These are phyloP conservation scores for Dactylellina parvicollis DNA, from an alignment of 2,329 filamentous ascomycete genomes.

Conservation along the genomic window DNA sequence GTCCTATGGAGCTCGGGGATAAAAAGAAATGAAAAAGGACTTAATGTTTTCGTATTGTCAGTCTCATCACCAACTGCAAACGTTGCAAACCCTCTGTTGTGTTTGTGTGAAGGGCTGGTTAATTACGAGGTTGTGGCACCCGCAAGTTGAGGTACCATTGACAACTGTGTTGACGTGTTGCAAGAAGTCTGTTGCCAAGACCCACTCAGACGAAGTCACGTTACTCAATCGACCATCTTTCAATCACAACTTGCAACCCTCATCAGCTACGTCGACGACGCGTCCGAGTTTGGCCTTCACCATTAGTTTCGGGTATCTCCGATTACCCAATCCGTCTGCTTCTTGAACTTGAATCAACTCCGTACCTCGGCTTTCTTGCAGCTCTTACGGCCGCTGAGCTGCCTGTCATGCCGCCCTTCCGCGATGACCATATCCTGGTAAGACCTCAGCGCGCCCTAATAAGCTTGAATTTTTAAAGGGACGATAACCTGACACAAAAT, in stretches of 20 bases:
- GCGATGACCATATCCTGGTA: constrained; percentile 59
- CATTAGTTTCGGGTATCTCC: constrained; percentile 1
- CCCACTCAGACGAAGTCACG: too few species aligned
- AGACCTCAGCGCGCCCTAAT: background rate
- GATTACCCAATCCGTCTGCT: background rate
- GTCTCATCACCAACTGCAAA: too few species aligned
- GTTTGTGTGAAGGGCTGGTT: too few species aligned
- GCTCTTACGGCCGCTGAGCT: background rate
- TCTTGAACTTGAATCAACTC: background rate
- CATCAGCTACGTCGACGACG: constrained; percentile 23
- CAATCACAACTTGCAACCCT: too few species aligned
- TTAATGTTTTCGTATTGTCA: too few species aligned
- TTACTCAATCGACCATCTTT: too few species aligned
- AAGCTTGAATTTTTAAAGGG: background rate
- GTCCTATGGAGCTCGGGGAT: too few species aligned
- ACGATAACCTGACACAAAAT: background rate
- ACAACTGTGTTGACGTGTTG: constrained; percentile 22
- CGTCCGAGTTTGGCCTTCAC: constrained; percentile 32
- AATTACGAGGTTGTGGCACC: too few species aligned
- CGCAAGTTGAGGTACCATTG: too few species aligned
- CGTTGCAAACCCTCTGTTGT: too few species aligned
- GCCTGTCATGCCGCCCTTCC: constrained; percentile 54
- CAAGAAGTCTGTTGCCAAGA: too few species aligned
- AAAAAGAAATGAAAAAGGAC: too few species aligned
- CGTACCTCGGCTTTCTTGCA: background rate